phyloP scores from a whole-genome alignment of 1,284 basidiomycete genomes.

The Ganoderma multipileum region DNA sequence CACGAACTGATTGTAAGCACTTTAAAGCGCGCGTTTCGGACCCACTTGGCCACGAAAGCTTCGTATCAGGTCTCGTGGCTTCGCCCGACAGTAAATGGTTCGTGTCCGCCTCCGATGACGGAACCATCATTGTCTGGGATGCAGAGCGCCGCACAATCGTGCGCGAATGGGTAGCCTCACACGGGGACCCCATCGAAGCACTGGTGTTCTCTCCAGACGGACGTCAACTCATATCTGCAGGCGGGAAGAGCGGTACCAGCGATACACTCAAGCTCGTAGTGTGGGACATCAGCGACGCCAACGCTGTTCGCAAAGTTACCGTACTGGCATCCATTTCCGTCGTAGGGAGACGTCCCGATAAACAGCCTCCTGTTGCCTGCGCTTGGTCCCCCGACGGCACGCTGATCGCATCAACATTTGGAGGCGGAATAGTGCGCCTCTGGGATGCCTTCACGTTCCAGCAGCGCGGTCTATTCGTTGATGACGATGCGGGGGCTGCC shows the following conservation, averaged over 20 bases:
- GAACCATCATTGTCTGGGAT: neutral
- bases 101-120: neutral
- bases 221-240: neutral
- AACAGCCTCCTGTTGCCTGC: neutral
- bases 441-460: slow-evolving; percentile 1
- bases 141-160: neutral
- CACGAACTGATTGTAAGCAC: neutral
- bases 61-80: neutral
- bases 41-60: neutral
- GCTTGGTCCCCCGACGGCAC: slow-evolving; percentile 2
- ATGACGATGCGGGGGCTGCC: neutral
- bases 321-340: neutral
- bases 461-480: neutral
- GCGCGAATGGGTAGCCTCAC: neutral
- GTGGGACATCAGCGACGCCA: neutral
- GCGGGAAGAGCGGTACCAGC: neutral
- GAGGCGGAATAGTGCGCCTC: neutral
- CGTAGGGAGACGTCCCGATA: too few relatives aligned
- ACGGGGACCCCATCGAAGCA: neutral
- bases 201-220: neutral
- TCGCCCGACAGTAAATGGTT: neutral
- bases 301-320: neutral
- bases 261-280: neutral
- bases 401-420: neutral
- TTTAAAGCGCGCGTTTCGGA: neutral